A percentile compares a stretch with the other conserved stretches of the same genome.
These are phyloP conservation scores for Rhizopus arrhizus DNA, from an alignment of 371 early-diverging fungal species.

Conservation along the genomic window DNA sequence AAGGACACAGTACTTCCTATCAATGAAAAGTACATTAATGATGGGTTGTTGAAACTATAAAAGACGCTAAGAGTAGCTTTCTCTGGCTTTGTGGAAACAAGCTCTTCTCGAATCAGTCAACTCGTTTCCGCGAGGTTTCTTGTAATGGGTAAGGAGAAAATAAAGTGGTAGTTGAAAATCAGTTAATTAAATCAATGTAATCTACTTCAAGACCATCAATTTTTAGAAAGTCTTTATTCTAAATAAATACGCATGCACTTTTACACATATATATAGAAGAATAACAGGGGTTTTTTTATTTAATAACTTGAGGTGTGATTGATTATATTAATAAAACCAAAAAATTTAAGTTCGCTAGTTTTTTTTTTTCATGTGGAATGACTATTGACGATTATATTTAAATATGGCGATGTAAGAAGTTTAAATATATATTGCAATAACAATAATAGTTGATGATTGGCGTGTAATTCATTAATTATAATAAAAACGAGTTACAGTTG, in stretches of 20 bases:
- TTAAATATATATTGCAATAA: too few species aligned
- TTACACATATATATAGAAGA: too few species aligned
- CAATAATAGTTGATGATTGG: slow-evolving; percentile 14
- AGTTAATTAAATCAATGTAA: slow-evolving; percentile 10
- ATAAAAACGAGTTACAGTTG: slow-evolving; percentile 19
- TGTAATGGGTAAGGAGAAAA: slow-evolving; percentile 17
- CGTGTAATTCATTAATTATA: slow-evolving; percentile 10
- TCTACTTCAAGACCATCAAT: too few species aligned
- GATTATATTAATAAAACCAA: too few species aligned
- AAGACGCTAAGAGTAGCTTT: slow-evolving; percentile 17
- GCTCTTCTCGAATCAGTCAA: slow-evolving; percentile 15
- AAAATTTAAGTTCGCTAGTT: too few species aligned
- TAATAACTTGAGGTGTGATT: too few species aligned
- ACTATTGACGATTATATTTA: too few species aligned
- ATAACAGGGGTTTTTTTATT: too few species aligned
- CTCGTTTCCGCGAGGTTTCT: slow-evolving; percentile 19
- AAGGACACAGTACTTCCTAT: slow-evolving; percentile 18
- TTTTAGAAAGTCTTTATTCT: too few species aligned
- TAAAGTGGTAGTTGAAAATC: slow-evolving; percentile 6
- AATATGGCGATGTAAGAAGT: too few species aligned
- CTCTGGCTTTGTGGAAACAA: slow-evolving; percentile 21
- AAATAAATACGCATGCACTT: too few species aligned
- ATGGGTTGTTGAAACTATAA: slow-evolving; percentile 20
- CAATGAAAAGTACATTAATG: slow-evolving; percentile 20
- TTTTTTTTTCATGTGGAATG: too few species aligned